Conservation (phyloP, 257 asterid genomes). For the Jacaranda copaia region DNA sequence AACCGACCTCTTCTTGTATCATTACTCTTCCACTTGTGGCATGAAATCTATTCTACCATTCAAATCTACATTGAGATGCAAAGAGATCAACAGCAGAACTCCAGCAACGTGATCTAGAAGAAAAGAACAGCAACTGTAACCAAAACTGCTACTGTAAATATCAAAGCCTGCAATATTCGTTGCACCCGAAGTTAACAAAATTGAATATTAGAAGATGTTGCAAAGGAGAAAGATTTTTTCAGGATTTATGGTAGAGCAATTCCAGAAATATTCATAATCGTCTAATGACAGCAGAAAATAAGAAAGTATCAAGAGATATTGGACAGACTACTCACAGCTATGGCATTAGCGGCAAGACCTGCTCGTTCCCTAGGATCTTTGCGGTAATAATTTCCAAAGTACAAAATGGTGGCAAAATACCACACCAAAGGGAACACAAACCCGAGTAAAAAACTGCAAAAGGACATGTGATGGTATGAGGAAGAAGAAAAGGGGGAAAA, state of each 20-base stretch:
- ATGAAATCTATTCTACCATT: too few species aligned
- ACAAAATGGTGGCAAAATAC: constrained; percentile 64
- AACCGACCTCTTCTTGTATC: too few species aligned
- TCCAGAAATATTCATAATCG: too few species aligned
- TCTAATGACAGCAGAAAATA: not conserved
- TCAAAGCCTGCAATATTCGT: constrained; percentile 23
- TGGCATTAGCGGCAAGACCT: constrained; percentile 73
- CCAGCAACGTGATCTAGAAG: constrained; percentile 2
- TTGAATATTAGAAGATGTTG: not conserved
- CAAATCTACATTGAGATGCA: not conserved
- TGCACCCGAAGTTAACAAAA: not conserved
- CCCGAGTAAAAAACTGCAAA: constrained; percentile 55
- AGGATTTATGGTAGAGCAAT: too few species aligned
- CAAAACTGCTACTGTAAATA: constrained; percentile 15
- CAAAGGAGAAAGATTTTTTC: too few species aligned
- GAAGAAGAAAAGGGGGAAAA: not conserved
- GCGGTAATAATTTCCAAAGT: constrained; percentile 61
- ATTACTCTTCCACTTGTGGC: too few species aligned
- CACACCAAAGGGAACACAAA: constrained; percentile 64
- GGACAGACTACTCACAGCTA: constrained; percentile 52
- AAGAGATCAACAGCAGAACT: not conserved
- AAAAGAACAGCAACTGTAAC: constrained; percentile 20
- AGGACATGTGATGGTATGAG: not conserved
- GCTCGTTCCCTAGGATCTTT: constrained; percentile 79
- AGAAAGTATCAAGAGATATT: not conserved